Evolutionary conservation across 305 asterid genomes (phyloP), one percentile per base, ranked within the genome.

Genomic region (Solanum chacoense): DNA sequence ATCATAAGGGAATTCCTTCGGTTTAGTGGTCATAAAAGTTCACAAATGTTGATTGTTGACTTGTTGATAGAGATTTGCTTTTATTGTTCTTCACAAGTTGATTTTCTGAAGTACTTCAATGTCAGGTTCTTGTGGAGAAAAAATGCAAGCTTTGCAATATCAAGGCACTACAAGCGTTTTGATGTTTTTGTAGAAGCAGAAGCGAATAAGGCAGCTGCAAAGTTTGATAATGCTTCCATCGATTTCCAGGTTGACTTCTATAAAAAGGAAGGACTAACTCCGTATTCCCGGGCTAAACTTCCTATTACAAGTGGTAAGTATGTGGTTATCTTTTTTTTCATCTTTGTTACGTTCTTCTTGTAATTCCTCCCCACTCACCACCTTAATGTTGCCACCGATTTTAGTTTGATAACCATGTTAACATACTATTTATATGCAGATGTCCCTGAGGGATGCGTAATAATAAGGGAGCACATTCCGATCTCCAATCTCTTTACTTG

Each of bases 391-490:
- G 65, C 42, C 12, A 73, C 79, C 3, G 12, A 6, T 31, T 16
- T n/a, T 79, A 22, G 67, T 80, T 87, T 26, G 8, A 26, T 42
- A 26, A 5, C 37, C 75, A 73, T 89, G 24, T 73, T 29, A 20
- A 79, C 45, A 32, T 55, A 73, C 32, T 78, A 88, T 76, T 80
- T 88, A 72, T 80, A 40, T 90, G 83, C 95, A 96, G 99, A 95
- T 94, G 99, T 96, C 89, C 99, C 99, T 3, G 99, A 96, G 93
- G 99, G 99, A 87, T 96, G 99, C 89, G 98, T 95, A 38, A 96
- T 96, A 87, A 88, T 96, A 87, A 93, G 93, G 92, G 99, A 95
- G 91, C 98, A 96, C 89, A 90, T 93, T 77, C 99, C 99, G 13
- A 93, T 96, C 89, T 92, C 98, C 88, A 94, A 96, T 89, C 97